phyloP scores from a whole-genome alignment of 495 filamentous ascomycete species.

The Penicillium lividum region DNA sequence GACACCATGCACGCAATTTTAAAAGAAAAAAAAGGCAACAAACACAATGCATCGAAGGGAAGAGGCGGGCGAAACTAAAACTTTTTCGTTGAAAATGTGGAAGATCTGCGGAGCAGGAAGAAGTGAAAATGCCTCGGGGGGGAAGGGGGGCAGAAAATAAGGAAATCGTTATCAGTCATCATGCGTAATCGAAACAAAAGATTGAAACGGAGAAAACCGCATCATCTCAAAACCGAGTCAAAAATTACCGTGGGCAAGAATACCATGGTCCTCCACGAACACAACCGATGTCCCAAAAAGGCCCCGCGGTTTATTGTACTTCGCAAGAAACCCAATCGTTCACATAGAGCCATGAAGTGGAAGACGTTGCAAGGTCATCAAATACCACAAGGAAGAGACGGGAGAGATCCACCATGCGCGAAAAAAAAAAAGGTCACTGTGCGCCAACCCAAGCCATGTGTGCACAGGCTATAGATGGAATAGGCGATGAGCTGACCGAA shows the following conservation, averaged over 20 bases:
- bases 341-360: neutral
- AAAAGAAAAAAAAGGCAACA: slow-evolving; percentile 10
- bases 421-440: slow-evolving; percentile 13
- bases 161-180: slow-evolving; percentile 18
- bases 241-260: slow-evolving; percentile 21
- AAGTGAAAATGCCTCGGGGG: slow-evolving; percentile 32
- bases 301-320: slow-evolving; percentile 47
- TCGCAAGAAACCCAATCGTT: slow-evolving; percentile 33
- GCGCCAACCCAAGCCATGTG: slow-evolving; percentile 21
- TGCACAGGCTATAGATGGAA: slow-evolving; percentile 17
- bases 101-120: slow-evolving; percentile 25
- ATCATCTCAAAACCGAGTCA: slow-evolving; percentile 13
- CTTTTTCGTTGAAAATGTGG: slow-evolving; percentile 22
- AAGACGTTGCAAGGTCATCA: neutral
- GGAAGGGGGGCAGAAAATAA: slow-evolving; percentile 2
- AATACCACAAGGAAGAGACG: slow-evolving; percentile 6
- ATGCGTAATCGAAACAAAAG: slow-evolving; percentile 24
- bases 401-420: slow-evolving; percentile 10
- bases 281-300: slow-evolving; percentile 1
- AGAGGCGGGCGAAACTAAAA: slow-evolving; percentile 27
- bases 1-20: slow-evolving; percentile 33
- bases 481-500: slow-evolving; percentile 18
- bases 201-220: slow-evolving; percentile 14
- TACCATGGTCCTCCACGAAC: neutral
- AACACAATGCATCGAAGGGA: slow-evolving; percentile 25